Conservation (phyloP, 495 filamentous ascomycete genomes). For the Cryomyces minteri region DNA sequence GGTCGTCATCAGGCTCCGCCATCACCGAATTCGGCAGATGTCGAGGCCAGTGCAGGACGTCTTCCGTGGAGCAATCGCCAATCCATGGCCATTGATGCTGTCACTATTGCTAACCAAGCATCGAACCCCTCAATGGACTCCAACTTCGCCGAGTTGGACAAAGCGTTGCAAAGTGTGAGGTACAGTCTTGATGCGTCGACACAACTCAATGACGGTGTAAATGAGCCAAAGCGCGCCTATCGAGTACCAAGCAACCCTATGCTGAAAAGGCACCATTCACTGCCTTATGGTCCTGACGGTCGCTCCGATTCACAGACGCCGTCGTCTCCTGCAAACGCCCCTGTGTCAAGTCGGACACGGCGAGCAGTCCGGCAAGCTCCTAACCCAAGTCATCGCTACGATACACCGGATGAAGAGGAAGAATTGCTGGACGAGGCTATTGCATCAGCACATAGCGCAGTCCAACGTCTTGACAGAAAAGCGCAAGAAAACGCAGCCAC, state of each 20-base stretch:
- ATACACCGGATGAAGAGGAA: slow-evolving; percentile 92
- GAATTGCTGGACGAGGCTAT: slow-evolving; percentile 80
- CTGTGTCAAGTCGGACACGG: slow-evolving; percentile 69
- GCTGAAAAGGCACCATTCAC: slow-evolving; percentile 53
- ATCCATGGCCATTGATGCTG: slow-evolving; percentile 59
- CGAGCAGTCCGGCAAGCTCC: slow-evolving; percentile 60
- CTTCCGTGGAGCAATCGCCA: slow-evolving; percentile 76
- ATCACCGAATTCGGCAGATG: slow-evolving; percentile 58
- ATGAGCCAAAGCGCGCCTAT: slow-evolving; percentile 8
- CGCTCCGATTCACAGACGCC: slow-evolving; percentile 44
- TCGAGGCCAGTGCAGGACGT: slow-evolving; percentile 84
- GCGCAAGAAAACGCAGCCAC: slow-evolving; percentile 19
- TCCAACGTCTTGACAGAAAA: slow-evolving; percentile 26
- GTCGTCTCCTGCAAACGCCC: slow-evolving; percentile 22
- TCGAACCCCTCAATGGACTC: slow-evolving; percentile 12
- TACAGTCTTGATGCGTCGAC: slow-evolving; percentile 38
- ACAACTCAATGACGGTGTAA: slow-evolving; percentile 11
- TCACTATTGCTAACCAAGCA: slow-evolving; percentile 18
- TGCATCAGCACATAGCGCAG: slow-evolving; percentile 38
- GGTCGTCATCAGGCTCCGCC: slow-evolving; percentile 66
- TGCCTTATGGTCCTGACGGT: slow-evolving; percentile 46
- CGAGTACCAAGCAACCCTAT: slow-evolving; percentile 16
- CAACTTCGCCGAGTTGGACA: slow-evolving; percentile 58
- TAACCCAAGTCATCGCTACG: slow-evolving; percentile 60
- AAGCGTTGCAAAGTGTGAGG: slow-evolving; percentile 53